Evolutionary conservation across 169 alveolate genomes (phyloP).

Genomic region (Cryptosporidium canis): DNA sequence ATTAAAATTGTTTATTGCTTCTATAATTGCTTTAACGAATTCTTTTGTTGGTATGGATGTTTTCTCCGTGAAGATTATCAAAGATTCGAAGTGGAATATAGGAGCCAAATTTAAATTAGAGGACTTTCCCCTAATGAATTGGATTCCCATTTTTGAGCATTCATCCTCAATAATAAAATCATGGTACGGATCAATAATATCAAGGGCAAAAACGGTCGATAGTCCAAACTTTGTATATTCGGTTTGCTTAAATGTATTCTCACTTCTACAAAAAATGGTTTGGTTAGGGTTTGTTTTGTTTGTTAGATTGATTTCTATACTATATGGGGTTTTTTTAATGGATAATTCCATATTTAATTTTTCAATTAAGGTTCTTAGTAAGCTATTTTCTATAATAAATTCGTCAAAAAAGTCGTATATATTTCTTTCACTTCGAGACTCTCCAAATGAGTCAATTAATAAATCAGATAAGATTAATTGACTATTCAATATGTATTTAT

Average conservation of each 20-base stretch:
- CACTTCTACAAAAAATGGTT: not conserved
- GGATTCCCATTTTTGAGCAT: not conserved
- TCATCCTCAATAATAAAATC: slow-evolving; percentile 3
- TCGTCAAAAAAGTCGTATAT: not conserved
- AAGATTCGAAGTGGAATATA: not conserved
- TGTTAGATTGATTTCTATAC: not conserved
- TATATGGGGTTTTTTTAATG: not conserved
- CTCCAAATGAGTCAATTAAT: not conserved
- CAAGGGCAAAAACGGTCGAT: not conserved
- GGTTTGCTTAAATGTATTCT: not conserved
- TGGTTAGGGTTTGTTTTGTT: not conserved
- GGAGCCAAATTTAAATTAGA: not conserved
- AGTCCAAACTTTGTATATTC: not conserved
- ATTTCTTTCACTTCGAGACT: not conserved
- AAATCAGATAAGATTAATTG: not conserved
- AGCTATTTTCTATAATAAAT: slow-evolving; percentile 8
- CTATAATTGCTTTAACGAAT: not conserved
- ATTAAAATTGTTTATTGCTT: not conserved
- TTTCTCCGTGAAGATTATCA: not conserved
- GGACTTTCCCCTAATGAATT: not conserved
- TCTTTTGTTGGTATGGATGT: not conserved
- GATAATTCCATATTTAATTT: not conserved
- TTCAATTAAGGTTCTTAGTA: not conserved
- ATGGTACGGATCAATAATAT: not conserved
- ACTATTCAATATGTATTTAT: not conserved